Percentiles rank a stretch among this genome's conserved stretches.
Conservation (phyloP, 202 grass and related monocot species). For the Eragrostis tef region DNA sequence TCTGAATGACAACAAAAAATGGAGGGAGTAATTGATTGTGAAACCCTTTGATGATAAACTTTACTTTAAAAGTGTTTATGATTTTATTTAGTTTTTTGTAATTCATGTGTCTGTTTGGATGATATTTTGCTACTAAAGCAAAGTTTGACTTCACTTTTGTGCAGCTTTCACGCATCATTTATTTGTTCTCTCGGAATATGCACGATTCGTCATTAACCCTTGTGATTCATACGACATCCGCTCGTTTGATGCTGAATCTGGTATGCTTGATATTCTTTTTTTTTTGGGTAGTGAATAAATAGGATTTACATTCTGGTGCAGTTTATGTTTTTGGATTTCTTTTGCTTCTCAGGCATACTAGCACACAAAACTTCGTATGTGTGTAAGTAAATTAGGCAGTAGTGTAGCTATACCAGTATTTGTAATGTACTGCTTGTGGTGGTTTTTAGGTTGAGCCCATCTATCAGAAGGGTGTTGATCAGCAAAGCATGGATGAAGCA, state of each 20-base stretch:
- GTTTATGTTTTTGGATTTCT: constrained; percentile 28
- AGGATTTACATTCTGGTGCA: neutral
- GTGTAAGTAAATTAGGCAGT: neutral
- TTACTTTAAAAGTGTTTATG: neutral
- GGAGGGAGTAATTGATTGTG: too few species aligned
- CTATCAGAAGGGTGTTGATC: constrained; percentile 96
- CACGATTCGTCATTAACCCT: constrained; percentile 97
- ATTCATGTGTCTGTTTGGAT: constrained; percentile 30
- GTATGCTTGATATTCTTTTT: constrained; percentile 60
- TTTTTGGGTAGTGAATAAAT: constrained; percentile 42
- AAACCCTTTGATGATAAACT: neutral
- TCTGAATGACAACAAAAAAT: too few species aligned
- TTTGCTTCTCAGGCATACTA: constrained; percentile 17
- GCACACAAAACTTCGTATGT: too few species aligned
- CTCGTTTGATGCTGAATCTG: constrained; percentile 98
- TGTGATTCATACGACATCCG: constrained; percentile 96
- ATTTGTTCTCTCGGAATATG: constrained; percentile 99
- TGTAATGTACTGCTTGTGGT: constrained; percentile 32
- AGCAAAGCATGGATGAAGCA: constrained; percentile 96
- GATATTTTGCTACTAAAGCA: constrained; percentile 33
- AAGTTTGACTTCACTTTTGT: constrained; percentile 49
- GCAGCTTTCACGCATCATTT: constrained; percentile 97
- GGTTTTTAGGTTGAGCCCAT: constrained; percentile 88
- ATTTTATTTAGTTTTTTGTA: constrained; percentile 8
- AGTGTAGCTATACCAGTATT: neutral